A percentile compares a stretch with the other conserved stretches of the same genome.
Evolutionary conservation across 2,329 filamentous ascomycete genomes (phyloP).

Genomic region (Scedosporium aurantiacum): DNA sequence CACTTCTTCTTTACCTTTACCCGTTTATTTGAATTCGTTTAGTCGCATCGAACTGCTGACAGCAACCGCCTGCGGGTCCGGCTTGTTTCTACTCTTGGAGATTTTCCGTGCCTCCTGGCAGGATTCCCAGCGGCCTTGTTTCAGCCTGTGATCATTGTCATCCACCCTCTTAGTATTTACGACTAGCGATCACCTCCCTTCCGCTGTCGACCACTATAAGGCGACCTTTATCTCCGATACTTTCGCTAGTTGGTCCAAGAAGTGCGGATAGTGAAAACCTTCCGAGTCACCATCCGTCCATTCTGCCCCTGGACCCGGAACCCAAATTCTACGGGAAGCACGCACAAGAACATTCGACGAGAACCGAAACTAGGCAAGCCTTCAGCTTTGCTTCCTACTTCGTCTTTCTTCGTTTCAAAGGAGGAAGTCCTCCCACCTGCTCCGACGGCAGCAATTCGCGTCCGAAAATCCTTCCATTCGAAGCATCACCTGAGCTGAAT

Average conservation of each 20-base stretch:
- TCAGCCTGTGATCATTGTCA: conserved; percentile 4
- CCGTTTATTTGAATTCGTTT: conserved; percentile 2
- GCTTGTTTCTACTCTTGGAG: conserved; percentile 7
- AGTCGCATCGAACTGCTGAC: not conserved
- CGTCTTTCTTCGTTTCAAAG: not conserved
- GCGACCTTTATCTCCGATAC: not conserved
- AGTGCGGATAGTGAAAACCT: not conserved
- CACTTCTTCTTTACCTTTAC: not conserved
- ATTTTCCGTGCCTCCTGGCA: conserved; percentile 8
- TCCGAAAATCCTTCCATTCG: not conserved
- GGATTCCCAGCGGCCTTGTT: conserved; percentile 7
- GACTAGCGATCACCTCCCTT: not conserved
- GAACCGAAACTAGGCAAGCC: not conserved
- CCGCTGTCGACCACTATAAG: not conserved
- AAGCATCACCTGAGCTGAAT: not conserved
- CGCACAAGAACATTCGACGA: not conserved
- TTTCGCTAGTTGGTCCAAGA: not conserved
- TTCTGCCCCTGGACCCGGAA: not conserved
- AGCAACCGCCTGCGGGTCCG: conserved; percentile 6
- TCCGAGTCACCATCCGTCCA: not conserved
- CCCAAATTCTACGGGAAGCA: not conserved
- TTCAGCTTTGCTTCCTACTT: not conserved
- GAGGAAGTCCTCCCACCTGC: not conserved
- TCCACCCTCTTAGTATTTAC: not conserved
- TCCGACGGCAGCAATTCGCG: not conserved